Evolutionary conservation across 495 filamentous ascomycete genomes (phyloP), one percentile per base, ranked within the genome.

Genomic region (Aspergillus sclerotioniger): DNA sequence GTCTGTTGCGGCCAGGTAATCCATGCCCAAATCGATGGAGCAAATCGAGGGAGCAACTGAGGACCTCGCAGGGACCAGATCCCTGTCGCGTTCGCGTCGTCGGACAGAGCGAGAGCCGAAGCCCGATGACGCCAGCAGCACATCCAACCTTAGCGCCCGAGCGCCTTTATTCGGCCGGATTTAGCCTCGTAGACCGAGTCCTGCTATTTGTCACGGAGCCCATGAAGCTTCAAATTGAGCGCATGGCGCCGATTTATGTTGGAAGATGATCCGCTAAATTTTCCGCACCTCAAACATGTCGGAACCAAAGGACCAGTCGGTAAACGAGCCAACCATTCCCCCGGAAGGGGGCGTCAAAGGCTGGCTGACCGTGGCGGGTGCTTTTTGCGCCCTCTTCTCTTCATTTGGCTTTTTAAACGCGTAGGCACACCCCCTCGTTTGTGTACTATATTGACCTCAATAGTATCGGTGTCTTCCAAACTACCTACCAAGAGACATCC

Each of bases 391-490:
- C 10, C 35, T 69, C 7, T 63, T 64, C 50, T 59, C 55, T 25
- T 62, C 59, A 13, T 67, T 65, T n/a, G 68, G 68, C 6, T 71
- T 70, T 31, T 43, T 68, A 10, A 62, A 62, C 31, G 63, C 67
- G 67, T 70, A 51, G n/a, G 62, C 52, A 12, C 56, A 13, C 48
- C 41, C 31, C 17, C 12, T 46, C 13, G 37, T 48, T n/a, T 13
- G 15, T 25, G 17, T 44, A n/a, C 58, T 47, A 9, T 37, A 41
- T 6, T 41, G 13, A 49, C 19, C 33, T 15, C 6, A 9, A 28
- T 15, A 66, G 60, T 3, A 65, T 72, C 43, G 71, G 70, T 16
- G 63, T 71, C 7, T 72, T 68, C 33, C 66, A 68, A 52, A 60
- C 60, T 2, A 57, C 45, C 20, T 73, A 73, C 57, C 57, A 72